Evolutionary conservation across 2,329 filamentous ascomycete genomes (phyloP).

Genomic region (Ascomycota sp.): DNA sequence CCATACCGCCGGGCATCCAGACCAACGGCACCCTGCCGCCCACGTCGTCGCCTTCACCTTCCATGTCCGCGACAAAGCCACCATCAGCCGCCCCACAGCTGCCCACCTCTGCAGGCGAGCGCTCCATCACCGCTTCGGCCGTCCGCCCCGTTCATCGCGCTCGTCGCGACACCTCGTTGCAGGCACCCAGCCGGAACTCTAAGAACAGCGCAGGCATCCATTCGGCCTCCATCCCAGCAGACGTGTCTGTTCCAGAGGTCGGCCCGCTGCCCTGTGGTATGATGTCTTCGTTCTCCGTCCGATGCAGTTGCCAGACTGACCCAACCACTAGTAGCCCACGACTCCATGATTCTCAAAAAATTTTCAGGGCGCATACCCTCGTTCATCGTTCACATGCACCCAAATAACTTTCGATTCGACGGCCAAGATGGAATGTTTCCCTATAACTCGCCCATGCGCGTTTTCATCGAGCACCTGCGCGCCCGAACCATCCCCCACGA

Average conservation of each 20-base stretch:
- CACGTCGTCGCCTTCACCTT: slow-evolving; percentile 36
- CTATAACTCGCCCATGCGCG: slow-evolving; percentile 79
- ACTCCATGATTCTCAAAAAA: slow-evolving; percentile 62
- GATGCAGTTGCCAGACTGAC: neutral
- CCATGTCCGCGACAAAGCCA: slow-evolving; percentile 31
- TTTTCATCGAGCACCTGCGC: slow-evolving; percentile 56
- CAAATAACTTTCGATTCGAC: slow-evolving; percentile 76
- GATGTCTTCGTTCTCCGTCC: neutral
- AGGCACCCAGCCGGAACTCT: slow-evolving; percentile 22
- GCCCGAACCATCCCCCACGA: slow-evolving; percentile 69
- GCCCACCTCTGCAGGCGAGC: slow-evolving; percentile 14
- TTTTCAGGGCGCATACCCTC: slow-evolving; percentile 57
- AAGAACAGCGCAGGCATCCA: slow-evolving; percentile 27
- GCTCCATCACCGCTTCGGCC: slow-evolving; percentile 16
- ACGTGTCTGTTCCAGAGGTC: slow-evolving; percentile 14
- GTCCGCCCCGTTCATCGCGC: slow-evolving; percentile 32
- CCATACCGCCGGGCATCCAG: slow-evolving; percentile 40
- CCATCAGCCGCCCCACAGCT: slow-evolving; percentile 20
- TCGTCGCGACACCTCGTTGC: slow-evolving; percentile 31
- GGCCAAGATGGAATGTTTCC: slow-evolving; percentile 79
- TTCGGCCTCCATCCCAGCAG: slow-evolving; percentile 24
- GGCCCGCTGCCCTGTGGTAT: slow-evolving; percentile 32
- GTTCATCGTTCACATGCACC: slow-evolving; percentile 64
- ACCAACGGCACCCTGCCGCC: slow-evolving; percentile 37
- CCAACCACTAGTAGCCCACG: slow-evolving; percentile 38